Base-by-base conservation (phyloP, 768 basidiomycete species). In the Termitomyces sp. region DNA sequence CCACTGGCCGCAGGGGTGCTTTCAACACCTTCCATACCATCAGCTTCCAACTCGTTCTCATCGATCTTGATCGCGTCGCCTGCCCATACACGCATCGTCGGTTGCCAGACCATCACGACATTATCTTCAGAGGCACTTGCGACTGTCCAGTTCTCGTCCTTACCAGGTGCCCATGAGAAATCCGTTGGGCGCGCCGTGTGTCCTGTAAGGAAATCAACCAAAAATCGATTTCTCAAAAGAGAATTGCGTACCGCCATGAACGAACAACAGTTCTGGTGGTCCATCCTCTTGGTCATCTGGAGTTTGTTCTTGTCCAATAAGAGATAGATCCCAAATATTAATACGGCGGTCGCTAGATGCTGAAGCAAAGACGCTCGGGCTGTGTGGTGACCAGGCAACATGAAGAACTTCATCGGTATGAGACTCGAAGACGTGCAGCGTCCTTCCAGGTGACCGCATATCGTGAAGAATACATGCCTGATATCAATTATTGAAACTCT, bases 201-300 rank as follows among this genome's bases (percentile, higher is more conserved):
- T 21, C 91, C 89, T 91, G 54, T n/a, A 17, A 5, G 15, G 46
- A 38, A 45, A 28, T 14, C n/a, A 12, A 19, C n/a, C 40, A 51
- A 40, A 56, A 43, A 32, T 43, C 19, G 28, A 28, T 22, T 48
- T 46, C n/a, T 21, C 41, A 28, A 28, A 51, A 45, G 56, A 49
- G 35, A 32, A 2, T 45, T 66, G 60, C 82, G 58, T 75, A 83
- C 89, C 97, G 62, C 97, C 97, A 62, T 99, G 97, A 45, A 98
- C 82, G 70, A 99, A 99, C 60, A 98, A 71, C 55, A 98, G 72
- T 69, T 99, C 97, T 1, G 97, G 97, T 15, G 97, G 94, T 1
- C 97, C 97, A 64, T 99, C 97, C 68, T 99, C 97, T 56, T 93
- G 90, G 66, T 99, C 97, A 61, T 99, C 97, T 3, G 96, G 97